A percentile compares a stretch with the other conserved stretches of the same genome.
phyloP scores from a whole-genome alignment of 208 protist genomes.

The Hexamita inflata region DNA sequence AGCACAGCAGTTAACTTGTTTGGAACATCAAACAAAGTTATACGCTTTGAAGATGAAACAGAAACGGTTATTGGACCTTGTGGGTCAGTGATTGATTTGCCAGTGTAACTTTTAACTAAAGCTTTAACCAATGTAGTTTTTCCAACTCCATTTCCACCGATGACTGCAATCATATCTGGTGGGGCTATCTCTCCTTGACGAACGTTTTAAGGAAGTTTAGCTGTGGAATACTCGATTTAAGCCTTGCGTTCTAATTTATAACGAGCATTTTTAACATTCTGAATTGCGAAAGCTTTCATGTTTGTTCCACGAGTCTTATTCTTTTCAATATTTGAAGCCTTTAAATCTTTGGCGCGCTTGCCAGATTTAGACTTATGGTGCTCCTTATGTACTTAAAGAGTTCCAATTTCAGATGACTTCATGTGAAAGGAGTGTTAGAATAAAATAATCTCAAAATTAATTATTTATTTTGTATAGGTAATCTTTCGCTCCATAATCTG shows the following conservation, averaged over 20 bases:
- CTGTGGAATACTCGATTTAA: background rate
- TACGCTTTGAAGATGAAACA: background rate
- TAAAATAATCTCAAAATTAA: no score
- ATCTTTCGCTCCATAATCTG: no score
- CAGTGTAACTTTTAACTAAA: background rate
- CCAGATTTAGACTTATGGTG: no score
- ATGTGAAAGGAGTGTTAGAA: no score
- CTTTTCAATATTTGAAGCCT: no score
- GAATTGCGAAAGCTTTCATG: background rate
- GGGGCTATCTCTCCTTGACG: background rate
- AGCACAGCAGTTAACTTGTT: background rate
- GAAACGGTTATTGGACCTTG: constrained; percentile 2
- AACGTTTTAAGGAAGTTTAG: background rate
- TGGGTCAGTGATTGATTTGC: background rate
- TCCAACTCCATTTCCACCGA: background rate
- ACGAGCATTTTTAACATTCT: background rate
- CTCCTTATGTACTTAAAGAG: no score
- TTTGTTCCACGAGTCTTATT: no score
- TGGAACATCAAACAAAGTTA: constrained; percentile 22
- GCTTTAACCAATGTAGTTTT: constrained; percentile 13
- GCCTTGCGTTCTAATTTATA: background rate
- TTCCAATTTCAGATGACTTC: no score
- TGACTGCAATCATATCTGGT: constrained; percentile 12
- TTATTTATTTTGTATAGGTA: no score
- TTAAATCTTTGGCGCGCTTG: no score